Conservation (phyloP, 176 grass and related monocot species). For the Oryza coarctata region DNA sequence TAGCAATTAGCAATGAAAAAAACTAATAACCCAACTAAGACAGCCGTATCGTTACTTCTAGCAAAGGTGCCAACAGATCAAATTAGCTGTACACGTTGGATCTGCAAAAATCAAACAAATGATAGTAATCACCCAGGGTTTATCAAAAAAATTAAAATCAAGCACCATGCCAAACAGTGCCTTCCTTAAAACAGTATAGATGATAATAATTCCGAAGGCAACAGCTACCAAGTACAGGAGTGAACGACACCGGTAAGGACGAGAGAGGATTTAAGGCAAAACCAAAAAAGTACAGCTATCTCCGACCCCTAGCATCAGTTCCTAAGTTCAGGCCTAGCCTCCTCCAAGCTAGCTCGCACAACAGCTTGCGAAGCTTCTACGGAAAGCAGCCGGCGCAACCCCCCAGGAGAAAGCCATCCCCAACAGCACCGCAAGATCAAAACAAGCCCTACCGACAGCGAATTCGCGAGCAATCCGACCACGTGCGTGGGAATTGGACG, state of each 20-base stretch:
- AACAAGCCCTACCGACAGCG: neutral
- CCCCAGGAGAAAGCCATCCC: neutral
- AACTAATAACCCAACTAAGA: neutral
- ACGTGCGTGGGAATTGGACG: neutral
- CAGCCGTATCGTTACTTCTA: neutral
- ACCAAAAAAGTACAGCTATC: neutral
- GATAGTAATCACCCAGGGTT: neutral
- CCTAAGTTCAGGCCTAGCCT: neutral
- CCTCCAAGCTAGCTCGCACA: conserved; percentile 5
- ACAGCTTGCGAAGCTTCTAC: neutral
- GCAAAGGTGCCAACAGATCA: neutral
- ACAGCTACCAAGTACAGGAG: neutral
- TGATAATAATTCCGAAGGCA: conserved; percentile 7
- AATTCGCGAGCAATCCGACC: neutral
- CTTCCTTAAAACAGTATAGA: neutral
- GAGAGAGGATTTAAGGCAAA: neutral
- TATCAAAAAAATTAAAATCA: conserved; percentile 1
- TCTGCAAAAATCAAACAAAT: conserved; percentile 5
- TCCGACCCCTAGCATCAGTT: conserved; percentile 1
- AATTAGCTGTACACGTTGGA: neutral
- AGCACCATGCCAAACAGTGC: neutral
- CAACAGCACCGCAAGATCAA: neutral
- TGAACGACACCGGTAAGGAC: neutral
- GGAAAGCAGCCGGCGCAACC: neutral
- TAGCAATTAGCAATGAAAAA: conserved; percentile 25